Conservation (phyloP, 169 alveolate species). For the Cryptosporidium sp. region DNA sequence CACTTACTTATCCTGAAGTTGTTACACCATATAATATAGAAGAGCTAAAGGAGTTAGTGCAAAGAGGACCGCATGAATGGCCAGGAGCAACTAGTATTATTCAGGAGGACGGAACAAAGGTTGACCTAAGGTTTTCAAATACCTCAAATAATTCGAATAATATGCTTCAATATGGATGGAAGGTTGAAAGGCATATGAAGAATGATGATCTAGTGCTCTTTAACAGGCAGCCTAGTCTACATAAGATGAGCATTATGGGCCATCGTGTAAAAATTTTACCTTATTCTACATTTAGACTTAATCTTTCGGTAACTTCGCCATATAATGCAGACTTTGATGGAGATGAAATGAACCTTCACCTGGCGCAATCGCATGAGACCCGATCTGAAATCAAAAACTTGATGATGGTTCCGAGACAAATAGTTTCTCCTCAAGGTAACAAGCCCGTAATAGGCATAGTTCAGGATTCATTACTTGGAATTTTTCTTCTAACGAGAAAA, state of each 20-base stretch:
- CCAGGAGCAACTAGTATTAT: slow-evolving; percentile 98
- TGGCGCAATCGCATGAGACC: slow-evolving; percentile 98
- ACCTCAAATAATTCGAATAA: slow-evolving; percentile 75
- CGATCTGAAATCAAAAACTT: slow-evolving; percentile 98
- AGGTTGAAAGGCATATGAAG: slow-evolving; percentile 98
- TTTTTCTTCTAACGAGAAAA: slow-evolving; percentile 94
- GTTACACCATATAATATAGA: slow-evolving; percentile 97
- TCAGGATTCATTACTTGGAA: slow-evolving; percentile 97
- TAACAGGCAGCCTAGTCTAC: slow-evolving; percentile 99
- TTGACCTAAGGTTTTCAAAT: slow-evolving; percentile 79
- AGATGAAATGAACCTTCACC: slow-evolving; percentile 99
- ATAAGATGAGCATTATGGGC: slow-evolving; percentile 99
- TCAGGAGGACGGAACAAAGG: slow-evolving; percentile 94
- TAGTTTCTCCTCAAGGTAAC: slow-evolving; percentile 99
- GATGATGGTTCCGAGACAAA: slow-evolving; percentile 98
- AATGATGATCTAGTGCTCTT: slow-evolving; percentile 98
- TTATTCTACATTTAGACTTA: slow-evolving; percentile 98
- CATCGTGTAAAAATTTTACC: slow-evolving; percentile 98
- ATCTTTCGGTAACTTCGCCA: slow-evolving; percentile 99
- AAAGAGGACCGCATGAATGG: slow-evolving; percentile 97
- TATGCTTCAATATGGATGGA: slow-evolving; percentile 92
- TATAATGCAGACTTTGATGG: slow-evolving; percentile 99
- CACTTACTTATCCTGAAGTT: slow-evolving; percentile 98
- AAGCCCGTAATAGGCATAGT: slow-evolving; percentile 99
- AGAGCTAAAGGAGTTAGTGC: slow-evolving; percentile 90